Percentiles rank a stretch among this genome's conserved stretches.
Conservation (phyloP, 78 protist genomes). For the Polysphondylium violaceum region DNA sequence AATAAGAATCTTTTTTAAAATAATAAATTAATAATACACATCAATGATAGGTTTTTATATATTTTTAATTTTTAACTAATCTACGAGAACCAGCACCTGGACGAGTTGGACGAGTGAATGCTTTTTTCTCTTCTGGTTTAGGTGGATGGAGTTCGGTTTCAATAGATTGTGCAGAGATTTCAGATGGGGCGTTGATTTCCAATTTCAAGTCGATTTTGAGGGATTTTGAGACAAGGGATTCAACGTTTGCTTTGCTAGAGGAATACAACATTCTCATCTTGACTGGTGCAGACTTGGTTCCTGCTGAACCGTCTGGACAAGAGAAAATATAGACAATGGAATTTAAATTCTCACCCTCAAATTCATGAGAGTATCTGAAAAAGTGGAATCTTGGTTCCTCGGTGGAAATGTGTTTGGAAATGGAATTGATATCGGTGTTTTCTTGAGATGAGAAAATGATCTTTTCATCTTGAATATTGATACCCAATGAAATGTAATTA, state of each 20-base stretch:
- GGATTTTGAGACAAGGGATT: conserved; percentile 12
- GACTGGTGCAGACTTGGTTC: conserved; percentile 81
- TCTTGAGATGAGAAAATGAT: conserved; percentile 6
- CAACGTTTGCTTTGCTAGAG: conserved; percentile 79
- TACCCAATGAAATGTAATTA: conserved; percentile 52
- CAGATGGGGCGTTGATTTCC: conserved; percentile 62
- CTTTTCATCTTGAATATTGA: conserved; percentile 68
- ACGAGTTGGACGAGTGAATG: conserved; percentile 76
- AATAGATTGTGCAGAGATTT: conserved; percentile 32
- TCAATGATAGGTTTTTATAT: neutral
- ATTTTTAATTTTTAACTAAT: conserved; percentile 20
- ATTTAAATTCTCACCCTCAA: conserved; percentile 59
- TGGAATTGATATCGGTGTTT: conserved; percentile 5
- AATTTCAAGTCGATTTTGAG: conserved; percentile 73
- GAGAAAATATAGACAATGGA: conserved; percentile 78
- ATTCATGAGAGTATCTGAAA: conserved; percentile 68
- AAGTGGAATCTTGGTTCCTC: conserved; percentile 84
- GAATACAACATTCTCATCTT: conserved; percentile 77
- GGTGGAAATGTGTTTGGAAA: conserved; percentile 25
- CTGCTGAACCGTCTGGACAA: conserved; percentile 86
- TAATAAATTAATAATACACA: too few relatives aligned
- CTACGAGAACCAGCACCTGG: conserved; percentile 82
- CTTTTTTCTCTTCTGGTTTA: conserved; percentile 62
- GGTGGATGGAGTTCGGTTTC: conserved; percentile 75
- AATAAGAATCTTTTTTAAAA: neutral